A percentile compares a stretch with the other conserved stretches of the same genome.
Conservation (phyloP, 768 basidiomycete species). For the Termitomyces sp. region DNA sequence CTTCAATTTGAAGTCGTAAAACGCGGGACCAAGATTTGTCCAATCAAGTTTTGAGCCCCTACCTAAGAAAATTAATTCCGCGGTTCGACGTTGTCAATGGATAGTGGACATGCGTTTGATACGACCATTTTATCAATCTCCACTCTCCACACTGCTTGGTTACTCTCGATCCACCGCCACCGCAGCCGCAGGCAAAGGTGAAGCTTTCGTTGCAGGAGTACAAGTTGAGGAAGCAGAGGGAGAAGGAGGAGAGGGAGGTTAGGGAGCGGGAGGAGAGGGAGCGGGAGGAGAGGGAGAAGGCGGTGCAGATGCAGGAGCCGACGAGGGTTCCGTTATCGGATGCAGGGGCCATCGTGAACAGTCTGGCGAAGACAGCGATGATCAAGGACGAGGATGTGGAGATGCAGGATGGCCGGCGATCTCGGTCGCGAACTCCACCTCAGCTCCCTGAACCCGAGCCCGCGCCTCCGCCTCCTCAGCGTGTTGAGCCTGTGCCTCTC, state of each 20-base stretch:
- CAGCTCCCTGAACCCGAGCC: neutral
- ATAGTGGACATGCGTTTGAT: too few relatives aligned
- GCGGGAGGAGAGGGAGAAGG: conserved; percentile 25
- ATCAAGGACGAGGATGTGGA: conserved; percentile 4
- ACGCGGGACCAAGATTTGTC: too few relatives aligned
- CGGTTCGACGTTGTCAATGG: too few relatives aligned
- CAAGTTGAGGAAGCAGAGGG: conserved; percentile 50
- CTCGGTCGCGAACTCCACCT: neutral
- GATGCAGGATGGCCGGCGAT: neutral
- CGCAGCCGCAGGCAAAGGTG: conserved; percentile 38
- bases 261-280: conserved; percentile 44
- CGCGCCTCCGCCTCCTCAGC: neutral
- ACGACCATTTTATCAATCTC: too few relatives aligned
- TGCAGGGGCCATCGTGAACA: neutral
- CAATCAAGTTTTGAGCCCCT: too few relatives aligned
- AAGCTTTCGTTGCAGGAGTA: conserved; percentile 62
- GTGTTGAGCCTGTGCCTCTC: neutral
- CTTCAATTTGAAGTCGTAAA: too few relatives aligned
- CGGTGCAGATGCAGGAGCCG: neutral
- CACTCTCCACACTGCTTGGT: too few relatives aligned
- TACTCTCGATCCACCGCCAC: neutral
- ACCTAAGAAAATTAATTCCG: too few relatives aligned
- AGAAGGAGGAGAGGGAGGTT: conserved; percentile 39
- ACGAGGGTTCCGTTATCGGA: neutral
- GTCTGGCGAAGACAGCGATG: neutral